Conservation (phyloP, 495 filamentous ascomycete species). For the Penicillium arizonense region DNA sequence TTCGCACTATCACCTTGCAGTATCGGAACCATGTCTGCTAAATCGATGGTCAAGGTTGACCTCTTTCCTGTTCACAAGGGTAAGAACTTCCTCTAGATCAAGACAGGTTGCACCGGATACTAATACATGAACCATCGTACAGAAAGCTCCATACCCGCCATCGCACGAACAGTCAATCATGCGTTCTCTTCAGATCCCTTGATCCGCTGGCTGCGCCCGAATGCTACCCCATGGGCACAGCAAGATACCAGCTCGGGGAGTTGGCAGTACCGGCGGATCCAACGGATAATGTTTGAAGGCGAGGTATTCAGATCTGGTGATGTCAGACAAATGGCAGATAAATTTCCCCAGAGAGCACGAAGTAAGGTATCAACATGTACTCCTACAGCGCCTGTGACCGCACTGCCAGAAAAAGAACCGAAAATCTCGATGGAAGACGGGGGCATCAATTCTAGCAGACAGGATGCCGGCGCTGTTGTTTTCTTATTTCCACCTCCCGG, state of each 20-base stretch:
- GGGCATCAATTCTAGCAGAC: neutral
- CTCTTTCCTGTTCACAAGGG: conserved; percentile 8
- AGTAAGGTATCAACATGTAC: neutral
- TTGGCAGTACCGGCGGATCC: conserved; percentile 31
- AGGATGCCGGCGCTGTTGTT: conserved; percentile 22
- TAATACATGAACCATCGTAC: no score
- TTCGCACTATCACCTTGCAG: neutral
- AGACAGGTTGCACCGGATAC: no score
- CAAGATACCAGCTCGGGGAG: conserved; percentile 4
- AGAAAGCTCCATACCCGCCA: conserved; percentile 15
- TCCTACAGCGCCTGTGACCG: neutral
- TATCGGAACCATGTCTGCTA: neutral
- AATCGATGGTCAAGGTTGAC: neutral
- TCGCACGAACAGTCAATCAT: conserved; percentile 22
- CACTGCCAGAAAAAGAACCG: neutral
- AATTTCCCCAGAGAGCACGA: conserved; percentile 4
- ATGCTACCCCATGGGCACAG: conserved; percentile 17
- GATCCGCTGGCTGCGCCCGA: conserved; percentile 29
- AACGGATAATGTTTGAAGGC: conserved; percentile 21
- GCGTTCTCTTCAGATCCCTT: conserved; percentile 31
- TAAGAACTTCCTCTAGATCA: neutral
- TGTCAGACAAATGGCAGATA: conserved; percentile 7
- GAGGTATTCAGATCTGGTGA: conserved; percentile 18
- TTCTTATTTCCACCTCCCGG: conserved; percentile 23
- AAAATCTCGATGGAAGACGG: neutral